Evolutionary conservation across 2,329 filamentous ascomycete genomes (phyloP).

Genomic region (Rutstroemia sydowiana): DNA sequence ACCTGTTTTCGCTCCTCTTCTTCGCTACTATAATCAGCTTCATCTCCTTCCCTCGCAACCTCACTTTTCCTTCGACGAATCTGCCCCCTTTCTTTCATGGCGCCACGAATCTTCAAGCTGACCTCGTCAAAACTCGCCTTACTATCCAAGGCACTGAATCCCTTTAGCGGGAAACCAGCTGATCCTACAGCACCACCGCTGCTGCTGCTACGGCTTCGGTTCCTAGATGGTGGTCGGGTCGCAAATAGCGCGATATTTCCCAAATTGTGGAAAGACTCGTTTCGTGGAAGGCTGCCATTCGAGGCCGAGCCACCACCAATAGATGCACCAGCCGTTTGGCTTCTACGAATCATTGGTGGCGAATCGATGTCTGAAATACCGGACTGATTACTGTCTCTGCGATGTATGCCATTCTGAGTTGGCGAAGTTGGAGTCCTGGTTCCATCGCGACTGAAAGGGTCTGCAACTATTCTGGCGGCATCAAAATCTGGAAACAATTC

Average conservation of each 20-base stretch:
- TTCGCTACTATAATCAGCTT: slow-evolving; percentile 33
- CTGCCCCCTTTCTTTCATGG: slow-evolving; percentile 72
- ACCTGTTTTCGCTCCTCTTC: slow-evolving; percentile 23
- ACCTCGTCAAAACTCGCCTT: slow-evolving; percentile 75
- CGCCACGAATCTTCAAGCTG: slow-evolving; percentile 72
- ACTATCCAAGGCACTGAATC: slow-evolving; percentile 61
- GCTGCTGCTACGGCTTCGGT: slow-evolving; percentile 61
- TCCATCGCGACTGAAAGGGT: slow-evolving; percentile 35
- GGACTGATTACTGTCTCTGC: slow-evolving; percentile 45
- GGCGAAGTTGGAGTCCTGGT: slow-evolving; percentile 20
- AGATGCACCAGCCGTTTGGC: slow-evolving; percentile 18
- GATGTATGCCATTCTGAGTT: slow-evolving; percentile 20
- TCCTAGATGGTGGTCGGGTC: slow-evolving; percentile 76
- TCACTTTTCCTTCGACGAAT: slow-evolving; percentile 38
- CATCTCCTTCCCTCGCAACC: slow-evolving; percentile 36
- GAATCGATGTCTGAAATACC: slow-evolving; percentile 27
- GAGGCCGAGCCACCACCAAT: slow-evolving; percentile 26
- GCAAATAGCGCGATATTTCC: slow-evolving; percentile 85
- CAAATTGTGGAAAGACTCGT: slow-evolving; percentile 91
- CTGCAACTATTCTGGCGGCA: slow-evolving; percentile 59
- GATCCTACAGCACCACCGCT: slow-evolving; percentile 55
- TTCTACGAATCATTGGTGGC: slow-evolving; percentile 26
- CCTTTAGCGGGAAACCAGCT: slow-evolving; percentile 57
- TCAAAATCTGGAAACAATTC: slow-evolving; percentile 98
- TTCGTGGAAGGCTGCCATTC: slow-evolving; percentile 53